Percentiles rank a stretch among this genome's conserved stretches.
Evolutionary conservation across 2,329 filamentous ascomycete genomes (phyloP).

Genomic region (Xylaria multiplex): DNA sequence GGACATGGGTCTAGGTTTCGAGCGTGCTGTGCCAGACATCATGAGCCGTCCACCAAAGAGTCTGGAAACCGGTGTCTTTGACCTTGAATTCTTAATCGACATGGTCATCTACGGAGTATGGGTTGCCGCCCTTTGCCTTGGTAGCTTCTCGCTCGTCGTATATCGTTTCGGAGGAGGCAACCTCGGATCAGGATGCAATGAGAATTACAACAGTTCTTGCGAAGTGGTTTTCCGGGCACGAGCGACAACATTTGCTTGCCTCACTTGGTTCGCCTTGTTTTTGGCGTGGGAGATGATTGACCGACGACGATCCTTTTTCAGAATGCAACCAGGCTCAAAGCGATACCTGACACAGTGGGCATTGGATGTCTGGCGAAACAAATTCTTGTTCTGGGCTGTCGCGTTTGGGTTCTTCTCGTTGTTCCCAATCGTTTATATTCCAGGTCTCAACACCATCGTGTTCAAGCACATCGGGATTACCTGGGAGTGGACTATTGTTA

Average conservation of each 20-base stretch:
- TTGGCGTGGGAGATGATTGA: slow-evolving; percentile 83
- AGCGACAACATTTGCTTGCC: slow-evolving; percentile 76
- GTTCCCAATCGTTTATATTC: slow-evolving; percentile 67
- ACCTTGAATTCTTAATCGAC: slow-evolving; percentile 71
- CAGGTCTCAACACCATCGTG: slow-evolving; percentile 66
- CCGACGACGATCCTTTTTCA: slow-evolving; percentile 78
- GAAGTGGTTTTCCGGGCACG: slow-evolving; percentile 75
- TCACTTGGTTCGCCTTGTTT: slow-evolving; percentile 81
- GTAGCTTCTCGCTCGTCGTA: slow-evolving; percentile 71
- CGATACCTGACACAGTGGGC: slow-evolving; percentile 73
- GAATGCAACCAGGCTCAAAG: slow-evolving; percentile 72
- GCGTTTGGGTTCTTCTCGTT: slow-evolving; percentile 58
- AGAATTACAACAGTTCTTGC: slow-evolving; percentile 63
- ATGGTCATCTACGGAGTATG: slow-evolving; percentile 75
- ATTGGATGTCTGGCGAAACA: slow-evolving; percentile 74
- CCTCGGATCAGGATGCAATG: slow-evolving; percentile 70
- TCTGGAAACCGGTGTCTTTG: slow-evolving; percentile 71
- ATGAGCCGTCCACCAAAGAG: slow-evolving; percentile 74
- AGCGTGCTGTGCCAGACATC: slow-evolving; percentile 74
- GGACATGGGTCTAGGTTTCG: slow-evolving; percentile 81
- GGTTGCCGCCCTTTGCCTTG: slow-evolving; percentile 72
- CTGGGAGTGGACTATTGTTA: slow-evolving; percentile 72
- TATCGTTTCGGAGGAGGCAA: slow-evolving; percentile 67
- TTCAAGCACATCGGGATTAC: slow-evolving; percentile 70
- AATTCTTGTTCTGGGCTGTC: slow-evolving; percentile 75